phyloP scores from a whole-genome alignment of 2,329 filamentous ascomycete genomes.

The Fusarium oxysporum region DNA sequence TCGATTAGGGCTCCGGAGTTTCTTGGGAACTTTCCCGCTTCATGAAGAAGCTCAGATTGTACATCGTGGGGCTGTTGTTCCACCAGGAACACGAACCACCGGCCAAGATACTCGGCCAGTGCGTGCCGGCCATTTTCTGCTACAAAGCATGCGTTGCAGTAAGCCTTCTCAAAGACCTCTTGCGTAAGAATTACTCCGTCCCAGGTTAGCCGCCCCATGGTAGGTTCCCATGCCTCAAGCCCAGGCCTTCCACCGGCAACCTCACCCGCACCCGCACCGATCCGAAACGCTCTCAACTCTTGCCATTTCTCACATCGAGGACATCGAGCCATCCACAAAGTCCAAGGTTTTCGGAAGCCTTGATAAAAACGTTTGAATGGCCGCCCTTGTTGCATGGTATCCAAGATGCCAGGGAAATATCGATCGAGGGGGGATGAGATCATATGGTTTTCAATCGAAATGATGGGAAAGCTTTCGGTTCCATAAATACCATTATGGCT shows the following conservation, averaged over 20 bases:
- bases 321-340: not conserved
- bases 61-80: not conserved
- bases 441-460: not conserved
- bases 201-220: not conserved
- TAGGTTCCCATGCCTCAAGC: not conserved
- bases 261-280: not conserved
- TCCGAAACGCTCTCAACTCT: not conserved
- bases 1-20: too few species aligned
- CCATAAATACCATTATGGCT: too few species aligned
- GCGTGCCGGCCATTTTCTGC: accelerated
- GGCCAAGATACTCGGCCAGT: not conserved
- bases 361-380: too few species aligned
- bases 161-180: not conserved
- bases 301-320: not conserved
- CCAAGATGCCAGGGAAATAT: not conserved
- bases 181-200: not conserved
- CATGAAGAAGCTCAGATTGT: not conserved
- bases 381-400: not conserved
- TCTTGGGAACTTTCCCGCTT: not conserved
- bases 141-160: not conserved
- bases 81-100: not conserved
- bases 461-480: not conserved
- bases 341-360: not conserved
- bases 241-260: not conserved
- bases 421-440: not conserved